Percentiles rank a stretch among this genome's conserved stretches.
These are phyloP conservation scores for Sclerotinia minor DNA, from an alignment of 2,329 filamentous ascomycete species.

Conservation along the genomic window DNA sequence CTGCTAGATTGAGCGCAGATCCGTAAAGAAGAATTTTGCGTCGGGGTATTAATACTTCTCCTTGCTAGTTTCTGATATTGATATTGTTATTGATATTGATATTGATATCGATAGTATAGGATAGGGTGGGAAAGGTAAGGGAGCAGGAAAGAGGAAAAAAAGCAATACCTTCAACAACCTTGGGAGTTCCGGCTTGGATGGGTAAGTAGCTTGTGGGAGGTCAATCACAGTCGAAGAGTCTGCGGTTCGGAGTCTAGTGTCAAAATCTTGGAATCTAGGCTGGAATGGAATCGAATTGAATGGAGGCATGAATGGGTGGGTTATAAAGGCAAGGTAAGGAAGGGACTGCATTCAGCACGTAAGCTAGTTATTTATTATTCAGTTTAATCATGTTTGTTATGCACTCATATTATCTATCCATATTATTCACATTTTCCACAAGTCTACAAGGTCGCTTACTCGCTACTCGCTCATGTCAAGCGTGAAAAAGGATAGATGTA, in stretches of 20 bases:
- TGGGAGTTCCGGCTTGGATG: neutral
- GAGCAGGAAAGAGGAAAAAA: neutral
- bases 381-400: neutral
- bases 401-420: neutral
- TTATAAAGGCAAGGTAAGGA: neutral
- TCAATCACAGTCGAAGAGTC: slow-evolving; percentile 7
- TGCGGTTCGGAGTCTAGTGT: neutral
- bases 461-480: neutral
- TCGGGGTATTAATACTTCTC: neutral
- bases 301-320: neutral
- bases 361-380: neutral
- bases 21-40: no score
- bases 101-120: no score
- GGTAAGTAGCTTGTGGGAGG: neutral
- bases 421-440: neutral
- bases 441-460: no score
- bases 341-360: neutral
- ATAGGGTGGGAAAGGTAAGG: neutral
- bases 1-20: no score
- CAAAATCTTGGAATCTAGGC: neutral
- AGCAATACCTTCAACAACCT: neutral
- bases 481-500: neutral
- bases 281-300: neutral
- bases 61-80: neutral
- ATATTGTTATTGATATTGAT: no score